Evolutionary conservation across 2,329 filamentous ascomycete genomes (phyloP).

Genomic region (Fusarium illudens): DNA sequence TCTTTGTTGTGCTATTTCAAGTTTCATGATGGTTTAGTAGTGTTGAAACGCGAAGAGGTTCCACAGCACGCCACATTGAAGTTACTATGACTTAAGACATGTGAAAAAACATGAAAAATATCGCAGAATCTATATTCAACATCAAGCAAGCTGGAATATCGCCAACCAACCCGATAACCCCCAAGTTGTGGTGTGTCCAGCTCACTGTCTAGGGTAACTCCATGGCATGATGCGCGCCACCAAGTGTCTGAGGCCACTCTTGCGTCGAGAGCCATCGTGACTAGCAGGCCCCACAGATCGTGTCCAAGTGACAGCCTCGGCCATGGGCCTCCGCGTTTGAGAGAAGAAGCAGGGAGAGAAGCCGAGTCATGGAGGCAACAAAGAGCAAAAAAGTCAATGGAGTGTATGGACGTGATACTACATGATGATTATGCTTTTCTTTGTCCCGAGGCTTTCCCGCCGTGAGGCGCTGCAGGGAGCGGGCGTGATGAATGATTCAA

Average conservation of each 20-base stretch:
- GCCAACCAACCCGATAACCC: slow-evolving; percentile 3
- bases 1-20: slow-evolving; percentile 3
- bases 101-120: not conserved
- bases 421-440: not conserved
- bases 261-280: slow-evolving; percentile 18
- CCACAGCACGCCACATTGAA: not conserved
- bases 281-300: slow-evolving; percentile 21
- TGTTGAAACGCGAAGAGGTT: not conserved
- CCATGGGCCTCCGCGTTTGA: not conserved
- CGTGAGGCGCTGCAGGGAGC: too few relatives aligned
- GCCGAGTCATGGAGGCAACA: not conserved
- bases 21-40: not conserved
- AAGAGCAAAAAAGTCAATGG: not conserved
- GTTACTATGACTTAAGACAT: too few relatives aligned
- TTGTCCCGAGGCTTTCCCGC: not conserved
- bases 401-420: not conserved
- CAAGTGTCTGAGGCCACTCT: slow-evolving; percentile 27
- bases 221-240: slow-evolving; percentile 26
- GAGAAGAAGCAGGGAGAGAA: not conserved
- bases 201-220: slow-evolving; percentile 27
- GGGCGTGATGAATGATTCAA: slow-evolving; percentile 11
- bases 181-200: not conserved
- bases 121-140: not conserved
- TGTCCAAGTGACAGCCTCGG: slow-evolving; percentile 33
- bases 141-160: not conserved